These are phyloP conservation scores for Ilex asprella DNA, from an alignment of 257 asterid species.

Conservation along the genomic window DNA sequence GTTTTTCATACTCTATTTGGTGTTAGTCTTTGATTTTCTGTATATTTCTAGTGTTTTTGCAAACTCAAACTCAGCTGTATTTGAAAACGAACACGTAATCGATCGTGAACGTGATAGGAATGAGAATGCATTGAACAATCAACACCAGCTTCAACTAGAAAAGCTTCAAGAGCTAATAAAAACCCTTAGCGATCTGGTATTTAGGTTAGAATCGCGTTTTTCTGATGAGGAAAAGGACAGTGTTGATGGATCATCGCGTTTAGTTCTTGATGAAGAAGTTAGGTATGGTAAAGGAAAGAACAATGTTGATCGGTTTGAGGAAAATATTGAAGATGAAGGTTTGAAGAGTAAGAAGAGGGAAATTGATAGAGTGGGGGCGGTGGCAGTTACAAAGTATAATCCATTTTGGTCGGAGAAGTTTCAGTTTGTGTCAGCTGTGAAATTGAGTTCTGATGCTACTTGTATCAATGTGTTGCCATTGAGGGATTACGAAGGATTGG, in stretches of 20 bases:
- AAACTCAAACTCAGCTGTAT: constrained; percentile 11
- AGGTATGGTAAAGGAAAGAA: constrained; percentile 13
- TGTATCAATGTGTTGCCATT: constrained; percentile 63
- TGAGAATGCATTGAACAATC: constrained; percentile 22
- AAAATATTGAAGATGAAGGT: constrained; percentile 7
- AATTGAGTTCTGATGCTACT: constrained; percentile 57
- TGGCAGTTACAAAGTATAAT: constrained; percentile 56
- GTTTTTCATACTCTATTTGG: constrained; percentile 22
- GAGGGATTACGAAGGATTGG: constrained; percentile 70
- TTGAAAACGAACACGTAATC: constrained; percentile 4
- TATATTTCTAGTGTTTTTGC: constrained; percentile 18
- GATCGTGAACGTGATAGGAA: constrained; percentile 8
- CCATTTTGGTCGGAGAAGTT: constrained; percentile 87
- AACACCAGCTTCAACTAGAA: constrained; percentile 60
- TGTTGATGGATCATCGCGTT: background rate
- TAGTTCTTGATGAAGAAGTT: constrained; percentile 10
- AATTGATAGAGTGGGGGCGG: constrained; percentile 23
- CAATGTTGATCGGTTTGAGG: constrained; percentile 7
- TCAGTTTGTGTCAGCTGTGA: constrained; percentile 86
- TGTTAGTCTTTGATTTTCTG: constrained; percentile 13
- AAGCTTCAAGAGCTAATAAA: constrained; percentile 57
- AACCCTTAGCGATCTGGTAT: constrained; percentile 51
- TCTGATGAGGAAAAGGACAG: constrained; percentile 19
- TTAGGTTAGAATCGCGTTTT: constrained; percentile 59
- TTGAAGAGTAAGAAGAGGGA: constrained; percentile 16